phyloP scores from a whole-genome alignment of 129 eudicot genomes.

The Ambrosia trifida region DNA sequence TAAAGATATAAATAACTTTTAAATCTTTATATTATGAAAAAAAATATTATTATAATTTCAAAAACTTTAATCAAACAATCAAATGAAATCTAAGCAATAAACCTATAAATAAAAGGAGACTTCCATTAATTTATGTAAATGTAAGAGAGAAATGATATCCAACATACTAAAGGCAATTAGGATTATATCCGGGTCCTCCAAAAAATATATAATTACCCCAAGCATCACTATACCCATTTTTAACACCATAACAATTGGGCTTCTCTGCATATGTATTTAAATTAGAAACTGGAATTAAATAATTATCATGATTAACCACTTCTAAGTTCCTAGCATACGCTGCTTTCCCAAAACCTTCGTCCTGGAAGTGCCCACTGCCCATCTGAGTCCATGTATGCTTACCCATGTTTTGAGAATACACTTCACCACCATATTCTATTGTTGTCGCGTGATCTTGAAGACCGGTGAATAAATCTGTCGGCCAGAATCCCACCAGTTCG shows the following conservation, averaged over 20 bases:
- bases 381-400: conserved; percentile 27
- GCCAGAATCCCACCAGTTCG: conserved; percentile 80
- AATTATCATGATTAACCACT: conserved; percentile 18
- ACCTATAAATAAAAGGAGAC: no score
- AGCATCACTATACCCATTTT: background rate
- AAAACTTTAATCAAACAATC: background rate
- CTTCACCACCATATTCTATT: conserved; percentile 81
- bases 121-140: no score
- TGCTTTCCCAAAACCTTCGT: conserved; percentile 30
- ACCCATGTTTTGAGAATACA: conserved; percentile 26
- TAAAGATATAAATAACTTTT: no score
- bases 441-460: conserved; percentile 54
- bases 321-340: conserved; percentile 22
- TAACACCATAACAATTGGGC: conserved; percentile 21
- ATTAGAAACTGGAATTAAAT: background rate
- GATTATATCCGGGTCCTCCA: conserved; percentile 30
- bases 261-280: background rate
- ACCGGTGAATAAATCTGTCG: conserved; percentile 59
- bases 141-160: no score
- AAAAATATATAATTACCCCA: conserved; percentile 31
- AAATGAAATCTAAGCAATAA: background rate
- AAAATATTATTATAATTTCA: background rate
- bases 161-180: background rate
- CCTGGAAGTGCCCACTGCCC: conserved; percentile 36
- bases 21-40: background rate